Conservation (phyloP, 2,329 filamentous ascomycete genomes). For the Colletotrichum aenigma region DNA sequence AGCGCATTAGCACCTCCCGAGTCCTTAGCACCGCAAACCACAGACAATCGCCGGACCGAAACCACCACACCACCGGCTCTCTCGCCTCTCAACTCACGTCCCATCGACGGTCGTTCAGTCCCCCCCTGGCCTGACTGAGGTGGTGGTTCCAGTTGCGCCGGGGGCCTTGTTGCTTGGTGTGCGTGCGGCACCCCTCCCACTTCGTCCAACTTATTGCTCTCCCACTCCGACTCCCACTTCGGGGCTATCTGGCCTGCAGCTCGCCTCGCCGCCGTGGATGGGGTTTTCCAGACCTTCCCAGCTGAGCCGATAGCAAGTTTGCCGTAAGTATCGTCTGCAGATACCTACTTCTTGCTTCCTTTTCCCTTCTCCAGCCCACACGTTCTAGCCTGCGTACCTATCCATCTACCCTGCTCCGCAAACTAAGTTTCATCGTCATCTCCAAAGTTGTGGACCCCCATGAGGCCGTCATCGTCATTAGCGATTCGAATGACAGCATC, state of each 20-base stretch:
- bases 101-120: background rate
- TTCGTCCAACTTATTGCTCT: background rate
- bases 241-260: slow-evolving; percentile 16
- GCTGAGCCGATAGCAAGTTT: slow-evolving; percentile 5
- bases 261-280: slow-evolving; percentile 13
- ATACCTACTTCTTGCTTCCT: background rate
- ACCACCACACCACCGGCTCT: background rate
- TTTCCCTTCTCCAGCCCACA: background rate
- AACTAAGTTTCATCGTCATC: background rate
- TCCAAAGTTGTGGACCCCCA: background rate
- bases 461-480: background rate
- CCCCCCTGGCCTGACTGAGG: background rate
- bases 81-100: background rate
- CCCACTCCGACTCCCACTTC: slow-evolving; percentile 2
- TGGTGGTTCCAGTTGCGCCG: slow-evolving; percentile 2
- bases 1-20: background rate
- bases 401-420: background rate
- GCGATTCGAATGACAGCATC: slow-evolving; percentile 1
- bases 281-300: background rate
- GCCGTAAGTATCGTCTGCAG: slow-evolving; percentile 2
- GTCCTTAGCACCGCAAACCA: background rate
- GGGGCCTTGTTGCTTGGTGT: slow-evolving; percentile 9
- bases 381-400: background rate
- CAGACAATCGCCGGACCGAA: background rate
- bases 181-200: background rate